These are phyloP conservation scores for Chlorella sp. DNA, from an alignment of 139 green algal species.

Conservation along the genomic window DNA sequence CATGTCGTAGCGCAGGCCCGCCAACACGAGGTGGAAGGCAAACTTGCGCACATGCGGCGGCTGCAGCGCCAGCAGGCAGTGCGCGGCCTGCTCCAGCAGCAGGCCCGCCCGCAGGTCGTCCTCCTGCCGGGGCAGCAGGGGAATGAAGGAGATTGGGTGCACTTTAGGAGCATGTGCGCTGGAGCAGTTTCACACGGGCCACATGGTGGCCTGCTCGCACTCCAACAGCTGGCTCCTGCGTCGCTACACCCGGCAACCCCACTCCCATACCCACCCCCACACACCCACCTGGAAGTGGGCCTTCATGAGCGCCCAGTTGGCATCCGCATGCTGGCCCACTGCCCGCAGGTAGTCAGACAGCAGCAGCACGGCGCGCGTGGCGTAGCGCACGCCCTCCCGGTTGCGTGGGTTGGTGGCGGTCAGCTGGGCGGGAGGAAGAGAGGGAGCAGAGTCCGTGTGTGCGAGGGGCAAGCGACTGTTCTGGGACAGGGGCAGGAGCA, in stretches of 20 bases:
- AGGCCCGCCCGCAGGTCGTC: constrained; percentile 81
- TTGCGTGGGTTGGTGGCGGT: constrained; percentile 10
- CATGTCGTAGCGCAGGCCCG: constrained; percentile 87
- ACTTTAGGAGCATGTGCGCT: too few species aligned
- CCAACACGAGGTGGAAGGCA: constrained; percentile 92
- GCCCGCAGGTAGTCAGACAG: constrained; percentile 50
- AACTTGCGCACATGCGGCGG: constrained; percentile 74
- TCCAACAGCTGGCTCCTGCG: too few species aligned
- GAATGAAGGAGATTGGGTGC: not conserved
- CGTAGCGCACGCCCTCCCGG: constrained; percentile 50
- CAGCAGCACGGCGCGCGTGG: constrained; percentile 65
- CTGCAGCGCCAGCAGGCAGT: constrained; percentile 67
- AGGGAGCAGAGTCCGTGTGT: too few species aligned
- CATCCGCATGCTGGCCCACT: constrained; percentile 52
- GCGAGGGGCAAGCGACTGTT: too few species aligned
- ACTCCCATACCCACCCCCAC: too few species aligned
- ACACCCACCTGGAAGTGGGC: constrained; percentile 72
- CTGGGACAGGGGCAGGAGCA: too few species aligned
- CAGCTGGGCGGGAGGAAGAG: not conserved
- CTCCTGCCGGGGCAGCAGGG: constrained; percentile 52
- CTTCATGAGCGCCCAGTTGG: constrained; percentile 76
- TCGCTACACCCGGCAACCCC: not conserved
- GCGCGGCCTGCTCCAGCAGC: constrained; percentile 89
- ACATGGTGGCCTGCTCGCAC: too few species aligned
- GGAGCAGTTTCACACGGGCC: too few species aligned